A percentile compares a stretch with the other conserved stretches of the same genome.
phyloP scores from a whole-genome alignment of 2,329 filamentous ascomycete species.

The Claviceps capensis region DNA sequence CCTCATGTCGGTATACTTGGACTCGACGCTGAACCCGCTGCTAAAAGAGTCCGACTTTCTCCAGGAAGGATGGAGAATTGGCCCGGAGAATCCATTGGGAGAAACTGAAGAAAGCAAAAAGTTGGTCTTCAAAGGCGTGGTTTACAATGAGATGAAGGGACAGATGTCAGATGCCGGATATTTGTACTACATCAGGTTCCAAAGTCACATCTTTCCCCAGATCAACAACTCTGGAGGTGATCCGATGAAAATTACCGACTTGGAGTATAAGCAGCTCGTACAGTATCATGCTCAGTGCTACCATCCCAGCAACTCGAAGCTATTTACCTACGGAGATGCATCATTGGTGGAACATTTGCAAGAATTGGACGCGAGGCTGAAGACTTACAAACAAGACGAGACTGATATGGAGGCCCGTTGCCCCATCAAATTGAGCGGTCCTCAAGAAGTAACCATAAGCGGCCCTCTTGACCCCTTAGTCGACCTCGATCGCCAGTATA shows the following conservation, averaged over 20 bases:
- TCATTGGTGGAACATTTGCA: conserved; percentile 67
- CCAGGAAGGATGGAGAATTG: conserved; percentile 94
- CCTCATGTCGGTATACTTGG: conserved; percentile 89
- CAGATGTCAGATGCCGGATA: conserved; percentile 97
- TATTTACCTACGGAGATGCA: conserved; percentile 93
- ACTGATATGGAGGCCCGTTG: conserved; percentile 61
- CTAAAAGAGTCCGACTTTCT: conserved; percentile 85
- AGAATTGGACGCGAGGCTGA: conserved; percentile 63
- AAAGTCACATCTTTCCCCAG: conserved; percentile 84
- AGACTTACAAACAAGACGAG: conserved; percentile 55
- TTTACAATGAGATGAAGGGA: conserved; percentile 99
- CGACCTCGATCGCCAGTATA: conserved; percentile 75
- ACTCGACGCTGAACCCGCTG: conserved; percentile 81
- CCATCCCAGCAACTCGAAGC: conserved; percentile 91
- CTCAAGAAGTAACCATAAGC: conserved; percentile 54
- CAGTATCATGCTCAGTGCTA: conserved; percentile 88
- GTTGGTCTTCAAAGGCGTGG: conserved; percentile 90
- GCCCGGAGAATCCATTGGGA: conserved; percentile 71
- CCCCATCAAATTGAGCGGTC: conserved; percentile 60
- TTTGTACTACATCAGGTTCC: conserved; percentile 87
- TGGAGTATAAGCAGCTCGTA: conserved; percentile 81
- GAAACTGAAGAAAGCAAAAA: conserved; percentile 45
- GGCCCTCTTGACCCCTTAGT: conserved; percentile 82
- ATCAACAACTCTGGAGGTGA: conserved; percentile 97
- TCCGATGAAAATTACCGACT: conserved; percentile 86